These are phyloP conservation scores for Ceriops decandra DNA, from an alignment of 345 rosid species.

Conservation along the genomic window DNA sequence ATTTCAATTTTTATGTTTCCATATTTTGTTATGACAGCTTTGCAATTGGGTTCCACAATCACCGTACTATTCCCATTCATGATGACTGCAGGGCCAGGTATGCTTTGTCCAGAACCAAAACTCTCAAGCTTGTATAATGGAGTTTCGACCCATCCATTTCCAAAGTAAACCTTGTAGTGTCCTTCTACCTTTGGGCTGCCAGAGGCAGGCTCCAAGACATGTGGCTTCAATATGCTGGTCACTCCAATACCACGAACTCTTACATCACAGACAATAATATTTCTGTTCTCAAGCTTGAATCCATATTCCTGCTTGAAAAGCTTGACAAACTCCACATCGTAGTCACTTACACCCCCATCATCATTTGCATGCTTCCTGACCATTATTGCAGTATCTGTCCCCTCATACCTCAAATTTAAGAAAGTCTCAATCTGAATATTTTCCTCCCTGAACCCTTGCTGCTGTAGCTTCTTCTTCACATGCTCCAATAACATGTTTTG, in stretches of 20 bases:
- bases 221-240: conserved; percentile 82
- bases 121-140: conserved; percentile 78
- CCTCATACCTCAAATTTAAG: conserved; percentile 84
- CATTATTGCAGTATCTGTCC: conserved; percentile 98
- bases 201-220: conserved; percentile 40
- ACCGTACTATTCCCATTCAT: conserved; percentile 99
- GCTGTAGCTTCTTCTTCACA: conserved; percentile 61
- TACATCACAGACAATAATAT: conserved; percentile 74
- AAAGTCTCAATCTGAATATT: conserved; percentile 69
- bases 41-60: conserved; percentile 81
- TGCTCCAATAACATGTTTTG: conserved; percentile 49
- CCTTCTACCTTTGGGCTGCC: conserved; percentile 58
- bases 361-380: conserved; percentile 50
- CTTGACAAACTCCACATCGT: conserved; percentile 68
- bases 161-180: conserved; percentile 62
- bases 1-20: conserved; percentile 85
- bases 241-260: conserved; percentile 91
- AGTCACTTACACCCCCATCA: conserved; percentile 50
- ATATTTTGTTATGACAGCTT: conserved; percentile 71
- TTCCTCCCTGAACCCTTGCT: conserved; percentile 70
- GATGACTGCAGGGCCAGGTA: conserved; percentile 81
- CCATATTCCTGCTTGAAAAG: conserved; percentile 91
- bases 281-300: conserved; percentile 76
- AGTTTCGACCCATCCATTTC: conserved; percentile 65
- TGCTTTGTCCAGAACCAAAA: conserved; percentile 62